Base-by-base conservation (phyloP, 768 basidiomycete genomes). In the Mycena latifolia region DNA sequence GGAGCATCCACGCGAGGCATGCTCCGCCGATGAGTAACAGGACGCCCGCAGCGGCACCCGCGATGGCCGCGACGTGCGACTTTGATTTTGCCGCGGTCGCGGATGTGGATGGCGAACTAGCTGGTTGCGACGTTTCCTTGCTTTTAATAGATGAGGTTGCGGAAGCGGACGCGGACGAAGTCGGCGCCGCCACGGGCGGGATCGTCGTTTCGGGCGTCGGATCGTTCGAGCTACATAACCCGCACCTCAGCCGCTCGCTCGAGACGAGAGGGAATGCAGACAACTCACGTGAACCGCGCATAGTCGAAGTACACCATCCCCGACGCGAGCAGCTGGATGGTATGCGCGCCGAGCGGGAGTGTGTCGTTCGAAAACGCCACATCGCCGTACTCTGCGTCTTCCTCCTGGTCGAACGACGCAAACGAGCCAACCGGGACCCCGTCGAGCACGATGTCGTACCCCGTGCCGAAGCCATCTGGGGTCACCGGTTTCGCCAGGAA, bases 221-320 rank as follows among this genome's bases (percentile, higher is more conserved):
- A 17, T 63, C 37, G 41, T 69, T 63, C 20, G 69, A 46, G 15
- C 45, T 46, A 45, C n/a, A n/a, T n/a, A n/a, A n/a, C n/a, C n/a
- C n/a, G n/a, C n/a, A n/a, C n/a, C n/a, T n/a, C n/a, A n/a, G n/a
- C n/a, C n/a, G n/a, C n/a, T n/a, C n/a, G n/a, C n/a, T n/a, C n/a
- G n/a, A n/a, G n/a, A n/a, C n/a, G n/a, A n/a, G n/a, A n/a, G n/a
- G n/a, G n/a, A n/a, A n/a, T n/a, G n/a, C n/a, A 39, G 10, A 39
- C 7, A 20, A 66, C 69, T 51, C 55, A 69, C 69, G 55, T 65
- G 25, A 69, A 69, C 0, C 65, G 28, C 1, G 47, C 64, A 41
- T 69, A 66, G 28, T 69, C 69, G 9, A 69, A 59, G 29, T 66
- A 69, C 14, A 63, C 60, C 2, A 31, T 1, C 39, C 18, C 27